Conservation (phyloP, 495 filamentous ascomycete genomes). For the Durotheca rogersii region DNA sequence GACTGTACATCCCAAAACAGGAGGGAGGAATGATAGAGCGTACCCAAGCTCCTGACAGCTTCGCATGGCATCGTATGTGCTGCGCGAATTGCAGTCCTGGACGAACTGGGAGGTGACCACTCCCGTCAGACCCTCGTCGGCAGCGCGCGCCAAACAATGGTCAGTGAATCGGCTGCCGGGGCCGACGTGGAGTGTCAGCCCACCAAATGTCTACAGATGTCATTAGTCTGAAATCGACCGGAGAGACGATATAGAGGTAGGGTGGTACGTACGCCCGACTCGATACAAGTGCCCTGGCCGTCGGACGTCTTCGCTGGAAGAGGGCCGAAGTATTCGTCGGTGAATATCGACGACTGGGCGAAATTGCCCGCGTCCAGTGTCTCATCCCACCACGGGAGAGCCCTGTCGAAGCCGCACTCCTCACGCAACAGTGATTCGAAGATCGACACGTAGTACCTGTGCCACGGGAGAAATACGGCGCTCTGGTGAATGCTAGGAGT, state of each 20-base stretch:
- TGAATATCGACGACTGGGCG: conserved; percentile 38
- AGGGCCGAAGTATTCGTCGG: conserved; percentile 30
- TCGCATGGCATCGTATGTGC: conserved; percentile 33
- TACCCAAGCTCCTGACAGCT: conserved; percentile 38
- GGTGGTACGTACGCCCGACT: conserved; percentile 29
- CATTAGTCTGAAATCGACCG: too few species aligned
- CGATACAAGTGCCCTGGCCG: conserved; percentile 37
- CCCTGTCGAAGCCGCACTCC: conserved; percentile 41
- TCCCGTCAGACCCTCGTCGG: conserved; percentile 32
- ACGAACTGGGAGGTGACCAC: conserved; percentile 32
- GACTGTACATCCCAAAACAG: not conserved
- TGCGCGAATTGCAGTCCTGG: conserved; percentile 33
- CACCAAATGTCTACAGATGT: conserved; percentile 34
- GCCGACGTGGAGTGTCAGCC: conserved; percentile 40
- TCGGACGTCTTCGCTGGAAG: conserved; percentile 37
- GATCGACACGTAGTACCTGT: conserved; percentile 40
- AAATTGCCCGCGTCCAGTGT: conserved; percentile 40
- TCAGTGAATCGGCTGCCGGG: conserved; percentile 30
- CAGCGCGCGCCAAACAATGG: conserved; percentile 37
- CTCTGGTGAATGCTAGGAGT: conserved; percentile 41
- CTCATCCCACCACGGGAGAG: conserved; percentile 49
- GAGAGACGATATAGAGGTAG: too few species aligned
- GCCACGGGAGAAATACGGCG: conserved; percentile 44
- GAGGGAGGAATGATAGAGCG: not conserved
- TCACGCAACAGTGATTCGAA: conserved; percentile 43